Evolutionary conservation across 768 basidiomycete genomes (phyloP).

Genomic region (Mycena galopus): DNA sequence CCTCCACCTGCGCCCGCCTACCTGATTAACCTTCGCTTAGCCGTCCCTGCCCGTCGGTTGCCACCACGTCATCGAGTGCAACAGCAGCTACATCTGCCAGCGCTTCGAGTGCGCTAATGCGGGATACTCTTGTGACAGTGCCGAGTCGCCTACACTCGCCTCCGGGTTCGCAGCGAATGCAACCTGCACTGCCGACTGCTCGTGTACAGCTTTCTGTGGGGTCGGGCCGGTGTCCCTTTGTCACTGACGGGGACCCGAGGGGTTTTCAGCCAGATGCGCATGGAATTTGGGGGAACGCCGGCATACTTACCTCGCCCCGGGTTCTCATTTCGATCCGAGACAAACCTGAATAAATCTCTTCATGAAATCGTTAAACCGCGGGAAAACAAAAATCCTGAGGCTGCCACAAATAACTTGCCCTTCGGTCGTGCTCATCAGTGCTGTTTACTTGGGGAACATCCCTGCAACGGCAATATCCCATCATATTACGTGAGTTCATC

Average conservation of each 20-base stretch:
- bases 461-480: no score
- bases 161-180: not conserved
- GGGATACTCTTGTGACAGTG: slow-evolving; percentile 1
- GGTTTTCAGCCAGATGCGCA: not conserved
- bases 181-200: not conserved
- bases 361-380: no score
- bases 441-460: no score
- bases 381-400: no score
- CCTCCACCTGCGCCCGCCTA: not conserved
- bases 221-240: not conserved
- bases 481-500: no score
- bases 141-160: not conserved
- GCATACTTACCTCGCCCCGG: no score
- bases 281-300: no score
- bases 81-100: not conserved
- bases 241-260: not conserved
- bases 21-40: not conserved
- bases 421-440: no score
- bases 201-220: not conserved
- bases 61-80: not conserved
- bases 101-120: not conserved
- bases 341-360: no score
- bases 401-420: no score
- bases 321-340: no score
- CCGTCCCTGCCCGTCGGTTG: not conserved